Base-by-base conservation (phyloP, 2,329 filamentous ascomycete genomes). In the Grosmannia huntii region DNA sequence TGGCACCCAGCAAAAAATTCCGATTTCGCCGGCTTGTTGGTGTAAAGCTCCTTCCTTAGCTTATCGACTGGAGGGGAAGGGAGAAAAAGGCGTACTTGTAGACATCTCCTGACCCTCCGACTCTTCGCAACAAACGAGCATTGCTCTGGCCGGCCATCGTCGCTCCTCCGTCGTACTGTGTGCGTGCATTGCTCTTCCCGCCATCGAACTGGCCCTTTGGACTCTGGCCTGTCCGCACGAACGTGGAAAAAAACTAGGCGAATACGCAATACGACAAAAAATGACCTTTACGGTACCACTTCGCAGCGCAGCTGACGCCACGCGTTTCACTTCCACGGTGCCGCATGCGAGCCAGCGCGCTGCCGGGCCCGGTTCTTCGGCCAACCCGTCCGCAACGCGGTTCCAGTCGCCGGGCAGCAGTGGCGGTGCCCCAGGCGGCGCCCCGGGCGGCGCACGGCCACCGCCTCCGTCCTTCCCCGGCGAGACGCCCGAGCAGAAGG, bases 251-350 rank as follows among this genome's bases (percentile, higher is more conserved):
- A 38, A 38, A 38, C 1, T 14, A 4, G 36, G 16, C 36, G 12
- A 33, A 33, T 28, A 28, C 28, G 33, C 33, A 36, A n/a, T 10
- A 12, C 52, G 7, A 4, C 36, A 27, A 6, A 31, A 28, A 19
- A 64, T 64, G 62, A 53, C 60, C 52, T 57, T 61, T 12, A 19
- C 56, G 12, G 44, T 50, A n/a, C 57, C 52, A 12, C 61, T 86
- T 61, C 85, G 86, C 68, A 88, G 83, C 73, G 84, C 87, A 69
- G 82, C 82, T 66, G 88, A 91, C 70, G 88, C 89, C 64, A 94
- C 89, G 66, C 85, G 87, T 68, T 94, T 88, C 72, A 88, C 85
- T 19, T 75, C 83, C 28, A 86, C 83, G 21, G 82, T 79, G 61
- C 84, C 84, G 41, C 87, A 90, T 72, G 87, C 86, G 65, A 79